phyloP scores from a whole-genome alignment of 2,329 filamentous ascomycete species.

The Diplodia mutila region DNA sequence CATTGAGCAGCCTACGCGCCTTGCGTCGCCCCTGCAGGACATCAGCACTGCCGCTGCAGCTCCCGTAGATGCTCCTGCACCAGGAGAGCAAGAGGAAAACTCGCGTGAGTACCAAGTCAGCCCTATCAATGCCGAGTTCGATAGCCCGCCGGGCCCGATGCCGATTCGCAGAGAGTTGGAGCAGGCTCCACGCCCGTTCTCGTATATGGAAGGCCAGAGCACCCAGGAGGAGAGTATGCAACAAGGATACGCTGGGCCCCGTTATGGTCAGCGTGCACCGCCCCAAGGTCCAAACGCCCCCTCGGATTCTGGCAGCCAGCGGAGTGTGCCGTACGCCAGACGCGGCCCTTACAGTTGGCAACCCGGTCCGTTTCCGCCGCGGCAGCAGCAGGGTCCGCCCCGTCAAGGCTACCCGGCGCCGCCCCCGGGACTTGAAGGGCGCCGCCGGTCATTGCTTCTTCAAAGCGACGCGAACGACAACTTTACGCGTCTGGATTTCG shows the following conservation, averaged over 20 bases:
- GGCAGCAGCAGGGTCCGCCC: not conserved
- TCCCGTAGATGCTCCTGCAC: not conserved
- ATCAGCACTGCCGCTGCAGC: constrained; percentile 9
- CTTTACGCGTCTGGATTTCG: constrained; percentile 22
- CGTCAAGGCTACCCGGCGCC: constrained; percentile 5
- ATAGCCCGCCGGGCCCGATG: not conserved
- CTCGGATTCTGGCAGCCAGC: not conserved
- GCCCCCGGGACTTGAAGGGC: constrained; percentile 10
- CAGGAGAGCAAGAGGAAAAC: not conserved
- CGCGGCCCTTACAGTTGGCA: constrained; percentile 3
- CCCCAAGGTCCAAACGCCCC: not conserved
- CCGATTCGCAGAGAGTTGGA: not conserved
- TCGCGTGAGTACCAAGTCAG: constrained; percentile 12
- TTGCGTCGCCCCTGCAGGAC: constrained; percentile 7
- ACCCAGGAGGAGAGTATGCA: constrained; percentile 7
- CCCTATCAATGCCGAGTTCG: not conserved
- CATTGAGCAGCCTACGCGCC: not conserved
- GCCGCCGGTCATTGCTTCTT: not conserved
- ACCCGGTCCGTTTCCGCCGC: not conserved
- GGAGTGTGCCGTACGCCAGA: constrained; percentile 3
- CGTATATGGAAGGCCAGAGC: constrained; percentile 20
- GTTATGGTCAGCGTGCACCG: not conserved
- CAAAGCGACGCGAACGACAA: not conserved
- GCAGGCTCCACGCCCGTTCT: constrained; percentile 3
- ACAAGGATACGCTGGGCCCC: not conserved